Evolutionary conservation across 768 basidiomycete genomes (phyloP), one percentile per base, ranked within the genome.

Genomic region (Pleurotus tuber-regium): DNA sequence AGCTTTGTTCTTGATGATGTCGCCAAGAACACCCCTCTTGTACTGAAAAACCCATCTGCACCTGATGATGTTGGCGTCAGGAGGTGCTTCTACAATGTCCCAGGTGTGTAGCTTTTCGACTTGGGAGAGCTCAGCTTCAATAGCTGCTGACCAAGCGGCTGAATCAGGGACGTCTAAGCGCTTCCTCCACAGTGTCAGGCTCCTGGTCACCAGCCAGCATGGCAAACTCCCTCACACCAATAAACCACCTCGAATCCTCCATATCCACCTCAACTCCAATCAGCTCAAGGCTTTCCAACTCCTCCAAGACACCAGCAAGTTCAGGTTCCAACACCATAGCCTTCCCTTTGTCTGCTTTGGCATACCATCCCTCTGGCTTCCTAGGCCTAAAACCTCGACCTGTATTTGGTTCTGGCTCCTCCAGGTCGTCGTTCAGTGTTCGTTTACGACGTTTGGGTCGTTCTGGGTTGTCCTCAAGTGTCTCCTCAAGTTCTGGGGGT

Each of bases 101-200:
- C n/a, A n/a, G n/a, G n/a, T n/a, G n/a, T n/a, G n/a, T n/a, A n/a
- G n/a, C n/a, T n/a, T n/a, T n/a, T n/a, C n/a, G n/a, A n/a, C n/a
- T n/a, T n/a, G n/a, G n/a, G n/a, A n/a, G n/a, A n/a, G n/a, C n/a
- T n/a, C n/a, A n/a, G n/a, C n/a, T n/a, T n/a, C n/a, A n/a, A n/a
- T n/a, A n/a, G n/a, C n/a, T n/a, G n/a, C n/a, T n/a, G n/a, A n/a
- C n/a, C n/a, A 68, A 36, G 70, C 42, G 19, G 14, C 12, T 30
- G 40, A 21, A 8, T 52, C 30, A 7, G 51, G n/a, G 19, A n/a
- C 42, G 24, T 21, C n/a, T 12, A 10, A 52, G 26, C 5, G 51
- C 51, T 31, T 43, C n/a, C 4, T 28, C 28, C 23, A 44, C 16
- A 12, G 28, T 52, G 16, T 36, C n/a, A 16, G 51, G 51, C 18